Evolutionary conservation across 805 yeast species (phyloP), one percentile per base, ranked within the genome.

Genomic region (Saturnispora quitensis): DNA sequence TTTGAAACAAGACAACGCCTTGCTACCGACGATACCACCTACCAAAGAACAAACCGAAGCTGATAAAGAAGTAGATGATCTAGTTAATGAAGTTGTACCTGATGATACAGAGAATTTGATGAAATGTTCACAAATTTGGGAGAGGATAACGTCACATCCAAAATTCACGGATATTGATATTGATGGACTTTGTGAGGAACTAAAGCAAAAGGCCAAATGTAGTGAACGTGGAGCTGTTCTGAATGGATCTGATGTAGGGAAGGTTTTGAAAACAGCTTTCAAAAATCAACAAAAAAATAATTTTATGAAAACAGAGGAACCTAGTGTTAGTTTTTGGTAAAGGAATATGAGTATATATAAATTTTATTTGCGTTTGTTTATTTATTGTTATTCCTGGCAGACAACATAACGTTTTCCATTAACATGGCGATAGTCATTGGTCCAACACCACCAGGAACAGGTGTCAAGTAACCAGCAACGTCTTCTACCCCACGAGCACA

Each of bases 91-190:
- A 61, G 64, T 65, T 25, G 90, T 88, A 3, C 95, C 95, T 5
- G 78, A 84, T 4, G 84, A 80, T 8, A 84, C 81, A 52, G 69
- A 68, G 17, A 73, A 77, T 13, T 64, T 80, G 58, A 69, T 86
- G 68, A 81, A 80, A 62, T 93, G 99, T 68, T 80, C 95, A 0
- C 97, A 89, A 59, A 84, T 91, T 15, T 93, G 99, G 99, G 98
- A 91, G 67, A 78, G 98, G 62, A 85, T 93, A 38, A 86, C 97
- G 2, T 69, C 93, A 22, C 98, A 93, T 73, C 98, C 99, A 34
- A 81, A 85, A 64, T 93, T 90, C 67, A 81, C 93, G 5, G 97
- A 90, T 54, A 74, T 93, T 50, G 99, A 93, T 67, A 90, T 93
- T 57, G 97, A 91, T 64, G 95, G 96, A 2, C 76, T 93, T 65